Conservation (phyloP, 257 asterid species). For the Salvia hispanica region DNA sequence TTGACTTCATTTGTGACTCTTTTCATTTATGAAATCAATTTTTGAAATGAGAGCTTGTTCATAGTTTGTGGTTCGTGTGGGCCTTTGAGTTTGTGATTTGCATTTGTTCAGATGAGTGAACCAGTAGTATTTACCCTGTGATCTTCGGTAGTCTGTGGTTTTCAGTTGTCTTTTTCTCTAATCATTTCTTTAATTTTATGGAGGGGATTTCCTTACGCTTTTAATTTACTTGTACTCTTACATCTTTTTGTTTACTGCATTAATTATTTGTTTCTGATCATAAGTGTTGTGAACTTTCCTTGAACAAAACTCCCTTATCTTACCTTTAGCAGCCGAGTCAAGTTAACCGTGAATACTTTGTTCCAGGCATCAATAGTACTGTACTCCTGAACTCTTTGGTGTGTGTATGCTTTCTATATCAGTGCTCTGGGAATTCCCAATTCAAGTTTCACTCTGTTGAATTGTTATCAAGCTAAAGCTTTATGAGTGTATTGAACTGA, state of each 20-base stretch:
- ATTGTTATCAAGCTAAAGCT: neutral
- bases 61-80: conserved; percentile 18
- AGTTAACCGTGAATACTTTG: too few species aligned
- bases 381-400: neutral
- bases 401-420: neutral
- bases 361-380: neutral
- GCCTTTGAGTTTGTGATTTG: conserved; percentile 1
- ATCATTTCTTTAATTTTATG: too few species aligned
- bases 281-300: neutral
- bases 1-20: conserved; percentile 23
- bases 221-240: conserved; percentile 11
- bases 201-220: neutral
- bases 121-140: neutral
- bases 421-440: neutral
- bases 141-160: conserved; percentile 1
- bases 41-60: conserved; percentile 4
- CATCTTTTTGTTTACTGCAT: neutral
- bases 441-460: neutral
- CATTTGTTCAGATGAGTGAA: neutral
- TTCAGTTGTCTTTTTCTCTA: neutral
- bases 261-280: neutral
- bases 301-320: neutral
- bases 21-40: neutral
- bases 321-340: conserved; percentile 1
- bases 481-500: conserved; percentile 13